A percentile compares a stretch with the other conserved stretches of the same genome.
Conservation (phyloP, 257 asterid genomes). For the Capsicum rhomboideum region DNA sequence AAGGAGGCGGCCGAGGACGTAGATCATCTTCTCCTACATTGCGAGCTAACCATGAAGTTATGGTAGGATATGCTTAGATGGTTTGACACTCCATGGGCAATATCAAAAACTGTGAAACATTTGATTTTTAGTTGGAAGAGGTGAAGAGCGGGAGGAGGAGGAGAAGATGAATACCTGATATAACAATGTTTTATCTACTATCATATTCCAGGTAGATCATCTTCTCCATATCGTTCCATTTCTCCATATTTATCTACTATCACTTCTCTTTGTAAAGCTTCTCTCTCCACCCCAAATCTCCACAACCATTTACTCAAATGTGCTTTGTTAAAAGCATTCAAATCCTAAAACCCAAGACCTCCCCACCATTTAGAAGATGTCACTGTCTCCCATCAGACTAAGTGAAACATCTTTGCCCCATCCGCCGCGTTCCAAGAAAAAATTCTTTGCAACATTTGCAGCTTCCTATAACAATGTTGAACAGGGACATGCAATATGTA, state of each 20-base stretch:
- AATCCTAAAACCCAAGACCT: background rate
- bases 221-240: background rate
- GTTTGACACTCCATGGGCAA: too few relatives aligned
- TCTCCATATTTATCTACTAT: background rate
- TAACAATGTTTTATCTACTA: too few relatives aligned
- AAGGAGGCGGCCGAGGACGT: too few relatives aligned
- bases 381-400: background rate
- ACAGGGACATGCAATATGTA: background rate
- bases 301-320: background rate
- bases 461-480: background rate
- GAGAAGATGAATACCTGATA: too few relatives aligned
- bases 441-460: background rate
- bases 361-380: background rate
- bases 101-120: too few relatives aligned
- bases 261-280: too few relatives aligned
- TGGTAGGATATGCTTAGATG: too few relatives aligned
- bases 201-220: too few relatives aligned
- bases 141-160: too few relatives aligned
- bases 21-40: too few relatives aligned
- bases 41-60: too few relatives aligned
- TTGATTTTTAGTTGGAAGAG: too few relatives aligned
- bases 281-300: background rate
- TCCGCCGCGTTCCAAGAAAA: background rate
- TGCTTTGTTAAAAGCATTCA: background rate
- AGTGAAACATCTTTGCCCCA: background rate